phyloP scores from a whole-genome alignment of 306 rosid genomes.

The Rubus parviflorus region DNA sequence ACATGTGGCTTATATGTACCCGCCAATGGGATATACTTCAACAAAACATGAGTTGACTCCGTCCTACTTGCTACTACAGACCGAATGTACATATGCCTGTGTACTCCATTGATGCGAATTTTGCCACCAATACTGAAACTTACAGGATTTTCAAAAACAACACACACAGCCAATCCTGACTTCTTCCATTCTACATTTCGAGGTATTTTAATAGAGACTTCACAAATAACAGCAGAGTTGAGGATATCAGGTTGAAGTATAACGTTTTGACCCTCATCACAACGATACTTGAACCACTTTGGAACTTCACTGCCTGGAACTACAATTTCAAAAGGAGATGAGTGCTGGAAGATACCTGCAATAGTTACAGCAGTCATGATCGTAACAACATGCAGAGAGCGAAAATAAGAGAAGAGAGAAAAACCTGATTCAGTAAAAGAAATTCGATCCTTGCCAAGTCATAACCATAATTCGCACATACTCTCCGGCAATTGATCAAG shows the following conservation, averaged over 20 bases:
- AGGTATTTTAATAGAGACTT: neutral
- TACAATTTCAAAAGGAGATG: neutral
- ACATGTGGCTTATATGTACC: neutral
- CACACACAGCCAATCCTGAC: neutral
- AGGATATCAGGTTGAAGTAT: no score
- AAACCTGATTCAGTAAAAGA: neutral
- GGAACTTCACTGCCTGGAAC: neutral
- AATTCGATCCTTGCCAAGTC: neutral
- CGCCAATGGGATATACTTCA: neutral
- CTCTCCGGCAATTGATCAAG: neutral
- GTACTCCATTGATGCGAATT: neutral
- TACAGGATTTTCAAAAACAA: neutral
- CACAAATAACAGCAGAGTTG: neutral
- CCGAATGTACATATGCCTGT: neutral
- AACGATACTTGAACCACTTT: neutral
- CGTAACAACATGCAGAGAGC: neutral
- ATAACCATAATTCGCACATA: neutral
- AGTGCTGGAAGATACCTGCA: neutral
- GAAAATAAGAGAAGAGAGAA: neutral
- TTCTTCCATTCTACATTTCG: neutral
- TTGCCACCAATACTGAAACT: neutral
- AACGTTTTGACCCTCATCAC: no score
- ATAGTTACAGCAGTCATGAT: neutral
- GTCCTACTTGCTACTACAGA: rapidly evolving
- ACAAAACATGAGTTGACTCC: neutral